phyloP scores from a whole-genome alignment of 129 eudicot genomes.

The Pulicaria dysenterica region DNA sequence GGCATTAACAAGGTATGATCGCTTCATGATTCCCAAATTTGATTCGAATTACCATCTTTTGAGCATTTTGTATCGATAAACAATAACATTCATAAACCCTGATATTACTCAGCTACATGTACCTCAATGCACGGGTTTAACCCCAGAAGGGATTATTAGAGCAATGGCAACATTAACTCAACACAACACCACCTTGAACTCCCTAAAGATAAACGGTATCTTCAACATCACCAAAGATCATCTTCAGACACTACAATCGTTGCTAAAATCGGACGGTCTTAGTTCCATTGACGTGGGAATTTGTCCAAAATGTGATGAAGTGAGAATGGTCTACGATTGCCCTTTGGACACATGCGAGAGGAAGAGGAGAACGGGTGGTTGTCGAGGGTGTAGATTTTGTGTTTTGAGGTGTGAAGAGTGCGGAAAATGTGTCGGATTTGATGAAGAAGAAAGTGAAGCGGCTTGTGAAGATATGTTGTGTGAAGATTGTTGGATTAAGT shows the following conservation, averaged over 20 bases:
- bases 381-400: slow-evolving; percentile 69
- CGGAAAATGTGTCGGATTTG: slow-evolving; percentile 49
- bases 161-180: slow-evolving; percentile 50
- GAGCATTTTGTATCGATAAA: neutral
- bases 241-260: slow-evolving; percentile 38
- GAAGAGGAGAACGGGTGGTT: slow-evolving; percentile 27
- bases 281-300: slow-evolving; percentile 57
- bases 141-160: slow-evolving; percentile 59
- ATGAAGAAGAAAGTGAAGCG: slow-evolving; percentile 56
- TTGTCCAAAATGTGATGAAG: slow-evolving; percentile 69
- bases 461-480: slow-evolving; percentile 68
- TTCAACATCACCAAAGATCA: slow-evolving; percentile 53
- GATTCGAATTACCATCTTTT: neutral
- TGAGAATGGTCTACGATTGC: slow-evolving; percentile 68
- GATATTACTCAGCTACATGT: slow-evolving; percentile 48
- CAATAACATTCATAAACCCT: neutral
- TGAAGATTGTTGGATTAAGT: slow-evolving; percentile 67
- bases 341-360: slow-evolving; percentile 46
- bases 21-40: slow-evolving; percentile 3
- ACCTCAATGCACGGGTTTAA: slow-evolving; percentile 67
- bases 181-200: slow-evolving; percentile 29
- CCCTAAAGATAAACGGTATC: slow-evolving; percentile 60
- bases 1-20: slow-evolving; percentile 52
- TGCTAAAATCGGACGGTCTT: slow-evolving; percentile 30
- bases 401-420: slow-evolving; percentile 73